phyloP scores from a whole-genome alignment of 2,329 filamentous ascomycete species.

The Nigrograna mackinnonii region DNA sequence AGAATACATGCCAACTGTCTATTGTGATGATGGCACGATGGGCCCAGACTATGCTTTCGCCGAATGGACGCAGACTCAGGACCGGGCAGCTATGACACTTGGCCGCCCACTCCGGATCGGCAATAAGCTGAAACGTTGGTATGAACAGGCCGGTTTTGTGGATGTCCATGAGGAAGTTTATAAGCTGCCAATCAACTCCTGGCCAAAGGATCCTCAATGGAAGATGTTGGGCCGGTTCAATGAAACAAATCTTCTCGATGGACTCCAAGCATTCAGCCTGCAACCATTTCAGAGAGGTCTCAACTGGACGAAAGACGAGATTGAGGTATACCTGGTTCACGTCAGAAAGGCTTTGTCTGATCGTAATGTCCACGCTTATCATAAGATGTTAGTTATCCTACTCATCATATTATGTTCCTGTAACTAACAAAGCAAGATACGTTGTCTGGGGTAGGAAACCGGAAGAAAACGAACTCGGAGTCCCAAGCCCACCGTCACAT shows the following conservation, averaged over 20 bases:
- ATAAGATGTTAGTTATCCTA: conserved; percentile 42
- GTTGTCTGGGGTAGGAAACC: conserved; percentile 21
- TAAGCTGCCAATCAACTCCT: conserved; percentile 58
- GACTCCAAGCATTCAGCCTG: conserved; percentile 49
- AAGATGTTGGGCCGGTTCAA: conserved; percentile 55
- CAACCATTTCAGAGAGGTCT: conserved; percentile 47
- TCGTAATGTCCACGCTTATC: conserved; percentile 45
- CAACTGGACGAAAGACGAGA: conserved; percentile 48
- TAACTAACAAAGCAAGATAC: conserved; percentile 10
- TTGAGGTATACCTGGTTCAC: conserved; percentile 49
- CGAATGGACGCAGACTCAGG: conserved; percentile 50
- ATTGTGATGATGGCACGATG: conserved; percentile 60
- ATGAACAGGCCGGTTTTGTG: conserved; percentile 61
- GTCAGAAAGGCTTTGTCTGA: conserved; percentile 44
- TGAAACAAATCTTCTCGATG: conserved; percentile 50
- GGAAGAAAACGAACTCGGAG: conserved; percentile 14
- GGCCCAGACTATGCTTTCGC: conserved; percentile 49
- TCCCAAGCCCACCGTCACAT: conserved; percentile 12
- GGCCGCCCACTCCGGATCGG: conserved; percentile 56
- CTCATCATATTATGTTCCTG: background rate
- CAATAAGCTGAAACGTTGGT: conserved; percentile 56
- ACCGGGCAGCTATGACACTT: conserved; percentile 50
- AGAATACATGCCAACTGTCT: conserved; percentile 47
- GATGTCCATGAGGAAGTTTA: conserved; percentile 58
- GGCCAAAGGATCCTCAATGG: conserved; percentile 52